phyloP scores from a whole-genome alignment of 495 filamentous ascomycete genomes.

The Symbiotaphrina buchneri region DNA sequence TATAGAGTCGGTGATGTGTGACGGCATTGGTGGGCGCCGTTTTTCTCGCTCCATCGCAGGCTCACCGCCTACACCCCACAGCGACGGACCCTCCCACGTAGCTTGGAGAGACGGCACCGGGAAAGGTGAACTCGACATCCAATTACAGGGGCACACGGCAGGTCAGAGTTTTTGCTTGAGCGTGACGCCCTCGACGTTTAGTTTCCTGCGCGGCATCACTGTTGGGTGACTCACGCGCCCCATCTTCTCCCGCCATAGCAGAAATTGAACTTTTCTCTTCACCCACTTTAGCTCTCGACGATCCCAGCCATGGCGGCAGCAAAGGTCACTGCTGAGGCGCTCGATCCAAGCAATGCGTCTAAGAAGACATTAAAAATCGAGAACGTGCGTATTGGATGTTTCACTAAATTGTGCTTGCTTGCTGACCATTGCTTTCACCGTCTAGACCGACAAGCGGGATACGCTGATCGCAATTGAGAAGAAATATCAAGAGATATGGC shows the following conservation, averaged over 20 bases:
- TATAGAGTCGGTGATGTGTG: too few relatives aligned
- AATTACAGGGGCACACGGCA: too few relatives aligned
- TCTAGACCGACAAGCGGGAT: slow-evolving; percentile 80
- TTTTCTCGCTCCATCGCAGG: too few relatives aligned
- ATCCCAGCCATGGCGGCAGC: slow-evolving; percentile 23
- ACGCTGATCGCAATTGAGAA: slow-evolving; percentile 71
- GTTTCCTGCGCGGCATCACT: too few relatives aligned
- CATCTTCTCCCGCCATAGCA: too few relatives aligned
- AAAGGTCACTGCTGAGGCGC: slow-evolving; percentile 27
- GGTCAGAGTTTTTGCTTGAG: slow-evolving; percentile 13
- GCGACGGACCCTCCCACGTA: too few relatives aligned
- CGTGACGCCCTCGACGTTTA: slow-evolving; percentile 1
- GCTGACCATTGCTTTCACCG: not conserved
- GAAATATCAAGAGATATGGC: slow-evolving; percentile 80
- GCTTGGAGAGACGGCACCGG: too few relatives aligned
- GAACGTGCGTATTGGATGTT: slow-evolving; percentile 23
- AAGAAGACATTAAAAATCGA: slow-evolving; percentile 54
- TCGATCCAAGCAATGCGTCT: slow-evolving; percentile 34
- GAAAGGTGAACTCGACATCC: too few relatives aligned
- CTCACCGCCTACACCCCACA: too few relatives aligned
- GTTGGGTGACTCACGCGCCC: too few relatives aligned
- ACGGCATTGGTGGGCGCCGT: too few relatives aligned
- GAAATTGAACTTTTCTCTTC: not conserved
- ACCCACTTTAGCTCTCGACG: not conserved
- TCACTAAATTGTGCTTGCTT: not conserved